Evolutionary conservation across 192 early-diverging fungal genomes (phyloP).

Genomic region (Coemansia sp.): DNA sequence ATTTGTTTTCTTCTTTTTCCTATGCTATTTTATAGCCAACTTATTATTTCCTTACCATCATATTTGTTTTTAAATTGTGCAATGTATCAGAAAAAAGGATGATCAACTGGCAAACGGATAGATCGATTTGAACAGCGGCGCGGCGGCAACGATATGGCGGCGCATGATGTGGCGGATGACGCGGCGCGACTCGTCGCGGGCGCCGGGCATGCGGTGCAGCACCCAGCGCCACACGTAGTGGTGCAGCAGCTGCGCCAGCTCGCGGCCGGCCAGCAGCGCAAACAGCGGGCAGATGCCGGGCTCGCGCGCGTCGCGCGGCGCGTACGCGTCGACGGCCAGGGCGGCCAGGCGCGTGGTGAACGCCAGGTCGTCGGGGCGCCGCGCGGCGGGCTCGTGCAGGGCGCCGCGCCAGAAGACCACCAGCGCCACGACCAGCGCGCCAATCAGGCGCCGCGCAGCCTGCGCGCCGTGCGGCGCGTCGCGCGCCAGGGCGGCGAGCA

Average conservation of each 20-base stretch:
- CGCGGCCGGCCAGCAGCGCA: conserved; percentile 15
- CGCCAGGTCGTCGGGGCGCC: conserved; percentile 21
- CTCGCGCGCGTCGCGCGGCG: not conserved
- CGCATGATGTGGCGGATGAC: conserved; percentile 35
- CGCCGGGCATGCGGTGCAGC: conserved; percentile 32
- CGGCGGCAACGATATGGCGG: conserved; percentile 20
- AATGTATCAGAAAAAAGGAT: not conserved
- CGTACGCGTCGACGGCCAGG: conserved; percentile 15
- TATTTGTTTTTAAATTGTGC: not conserved
- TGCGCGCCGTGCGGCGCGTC: not conserved
- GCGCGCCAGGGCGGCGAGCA: conserved; percentile 11
- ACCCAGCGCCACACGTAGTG: conserved; percentile 43
- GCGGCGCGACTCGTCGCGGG: conserved; percentile 28
- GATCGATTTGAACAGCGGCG: conserved; percentile 22
- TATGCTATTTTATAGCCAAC: conserved; percentile 2
- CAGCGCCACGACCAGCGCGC: conserved; percentile 30
- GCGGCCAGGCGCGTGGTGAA: conserved; percentile 26
- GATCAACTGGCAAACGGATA: not conserved
- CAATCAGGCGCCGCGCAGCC: conserved; percentile 16
- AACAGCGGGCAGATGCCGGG: conserved; percentile 14
- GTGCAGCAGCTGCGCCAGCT: conserved; percentile 36
- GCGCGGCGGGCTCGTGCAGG: conserved; percentile 21
- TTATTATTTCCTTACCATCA: not conserved
- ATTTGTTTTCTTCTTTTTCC: not conserved
- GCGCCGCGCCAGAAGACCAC: conserved; percentile 44